These are phyloP conservation scores for Verbascum thapsus DNA, from an alignment of 257 asterid species.

Conservation along the genomic window DNA sequence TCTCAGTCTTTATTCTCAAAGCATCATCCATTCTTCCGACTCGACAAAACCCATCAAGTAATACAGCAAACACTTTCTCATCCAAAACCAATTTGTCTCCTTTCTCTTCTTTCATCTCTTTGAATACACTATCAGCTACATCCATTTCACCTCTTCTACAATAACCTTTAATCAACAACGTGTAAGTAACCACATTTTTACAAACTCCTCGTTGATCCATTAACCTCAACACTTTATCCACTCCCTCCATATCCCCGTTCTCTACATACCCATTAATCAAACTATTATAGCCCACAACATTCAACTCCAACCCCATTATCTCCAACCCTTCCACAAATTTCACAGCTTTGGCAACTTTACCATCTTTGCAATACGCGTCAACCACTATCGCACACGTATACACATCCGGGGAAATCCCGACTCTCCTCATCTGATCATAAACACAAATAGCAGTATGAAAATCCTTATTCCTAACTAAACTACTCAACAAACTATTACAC, in stretches of 20 bases:
- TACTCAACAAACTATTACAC: conserved; percentile 80
- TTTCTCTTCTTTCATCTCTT: conserved; percentile 52
- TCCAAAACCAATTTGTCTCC: conserved; percentile 49
- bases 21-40: conserved; percentile 85
- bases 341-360: conserved; percentile 57
- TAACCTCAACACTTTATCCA: conserved; percentile 53
- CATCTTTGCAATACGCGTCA: conserved; percentile 77
- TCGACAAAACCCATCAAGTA: conserved; percentile 76
- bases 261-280: conserved; percentile 80
- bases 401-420: conserved; percentile 74
- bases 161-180: conserved; percentile 76
- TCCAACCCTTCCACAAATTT: conserved; percentile 68
- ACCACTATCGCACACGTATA: conserved; percentile 77
- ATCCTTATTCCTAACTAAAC: conserved; percentile 55
- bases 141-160: conserved; percentile 68
- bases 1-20: conserved; percentile 62
- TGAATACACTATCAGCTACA: conserved; percentile 61
- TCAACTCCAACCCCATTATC: conserved; percentile 55
- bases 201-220: conserved; percentile 53
- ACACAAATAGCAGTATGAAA: conserved; percentile 53
- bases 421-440: conserved; percentile 68
- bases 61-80: conserved; percentile 66
- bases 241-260: conserved; percentile 61
- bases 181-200: conserved; percentile 62
- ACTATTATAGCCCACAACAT: conserved; percentile 69